Conservation (phyloP, 1,284 basidiomycete species). For the Cerrena zonata region DNA sequence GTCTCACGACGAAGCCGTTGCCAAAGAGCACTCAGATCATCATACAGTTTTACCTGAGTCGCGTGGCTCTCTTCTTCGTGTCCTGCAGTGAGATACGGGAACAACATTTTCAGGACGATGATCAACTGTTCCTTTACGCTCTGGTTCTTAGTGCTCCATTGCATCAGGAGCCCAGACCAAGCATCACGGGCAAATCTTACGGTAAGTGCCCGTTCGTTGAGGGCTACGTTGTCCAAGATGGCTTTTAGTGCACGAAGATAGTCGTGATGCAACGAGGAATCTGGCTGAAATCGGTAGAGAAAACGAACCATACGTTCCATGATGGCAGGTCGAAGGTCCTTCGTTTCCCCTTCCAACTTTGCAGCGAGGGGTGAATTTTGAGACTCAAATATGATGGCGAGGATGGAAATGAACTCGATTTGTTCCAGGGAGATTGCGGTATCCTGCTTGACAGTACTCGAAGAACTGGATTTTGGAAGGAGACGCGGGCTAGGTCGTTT, state of each 20-base stretch:
- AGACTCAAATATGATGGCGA: constrained; percentile 63
- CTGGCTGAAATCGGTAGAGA: constrained; percentile 55
- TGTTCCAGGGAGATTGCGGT: constrained; percentile 52
- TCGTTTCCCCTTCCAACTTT: constrained; percentile 24
- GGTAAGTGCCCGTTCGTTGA: constrained; percentile 63
- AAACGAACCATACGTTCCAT: constrained; percentile 65
- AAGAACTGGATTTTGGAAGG: constrained; percentile 9
- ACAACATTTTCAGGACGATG: constrained; percentile 59
- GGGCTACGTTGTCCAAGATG: constrained; percentile 63
- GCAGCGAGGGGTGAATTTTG: constrained; percentile 48
- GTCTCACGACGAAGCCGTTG: constrained; percentile 54
- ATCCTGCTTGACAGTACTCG: constrained; percentile 14
- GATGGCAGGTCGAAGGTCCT: constrained; percentile 45
- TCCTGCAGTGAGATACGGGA: constrained; percentile 59
- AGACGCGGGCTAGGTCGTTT: constrained; percentile 2
- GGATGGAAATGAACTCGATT: constrained; percentile 63
- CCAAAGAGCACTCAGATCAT: constrained; percentile 50
- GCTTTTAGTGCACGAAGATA: constrained; percentile 65
- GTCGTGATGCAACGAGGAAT: constrained; percentile 72
- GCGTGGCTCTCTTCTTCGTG: constrained; percentile 7
- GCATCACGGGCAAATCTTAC: constrained; percentile 51
- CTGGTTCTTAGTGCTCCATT: constrained; percentile 76
- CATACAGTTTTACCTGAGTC: constrained; percentile 22
- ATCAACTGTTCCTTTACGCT: constrained; percentile 64
- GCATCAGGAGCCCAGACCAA: constrained; percentile 58